phyloP scores from a whole-genome alignment of 345 rosid genomes.

The Salix koriyanagi region DNA sequence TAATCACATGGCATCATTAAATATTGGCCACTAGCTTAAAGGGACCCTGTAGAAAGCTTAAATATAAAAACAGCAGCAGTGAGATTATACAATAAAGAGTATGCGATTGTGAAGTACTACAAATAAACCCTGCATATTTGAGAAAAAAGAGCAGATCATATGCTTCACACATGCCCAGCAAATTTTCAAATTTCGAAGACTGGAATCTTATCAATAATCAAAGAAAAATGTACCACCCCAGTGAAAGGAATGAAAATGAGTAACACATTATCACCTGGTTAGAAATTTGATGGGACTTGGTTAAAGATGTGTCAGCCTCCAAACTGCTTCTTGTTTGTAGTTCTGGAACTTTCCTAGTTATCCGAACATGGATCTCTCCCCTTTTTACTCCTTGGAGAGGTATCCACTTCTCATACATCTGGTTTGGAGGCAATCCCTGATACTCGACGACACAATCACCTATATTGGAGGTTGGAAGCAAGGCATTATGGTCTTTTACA shows the following conservation, averaged over 20 bases:
- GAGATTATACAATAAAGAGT: neutral
- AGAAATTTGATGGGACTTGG: conserved; percentile 51
- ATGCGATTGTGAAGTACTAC: neutral
- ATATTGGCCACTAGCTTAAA: too few relatives aligned
- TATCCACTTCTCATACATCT: conserved; percentile 88
- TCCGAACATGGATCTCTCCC: conserved; percentile 77
- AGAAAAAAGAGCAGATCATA: too few relatives aligned
- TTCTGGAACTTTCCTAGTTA: conserved; percentile 72
- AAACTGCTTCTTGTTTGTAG: conserved; percentile 40
- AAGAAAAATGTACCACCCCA: too few relatives aligned
- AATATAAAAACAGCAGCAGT: neutral
- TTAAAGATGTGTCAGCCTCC: conserved; percentile 52
- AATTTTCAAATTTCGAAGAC: too few relatives aligned
- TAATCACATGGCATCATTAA: neutral
- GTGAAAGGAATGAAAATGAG: too few relatives aligned
- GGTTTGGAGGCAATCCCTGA: conserved; percentile 72
- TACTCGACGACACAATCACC: conserved; percentile 87
- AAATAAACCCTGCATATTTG: too few relatives aligned
- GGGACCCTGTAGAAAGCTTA: neutral
- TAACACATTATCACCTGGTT: conserved; percentile 38
- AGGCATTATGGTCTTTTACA: conserved; percentile 83
- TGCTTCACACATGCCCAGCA: too few relatives aligned
- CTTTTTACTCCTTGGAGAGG: conserved; percentile 89
- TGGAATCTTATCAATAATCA: too few relatives aligned
- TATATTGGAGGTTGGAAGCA: conserved; percentile 76